Evolutionary conservation across 2,329 filamentous ascomycete genomes (phyloP).

Genomic region (Paecilomyces sp.): DNA sequence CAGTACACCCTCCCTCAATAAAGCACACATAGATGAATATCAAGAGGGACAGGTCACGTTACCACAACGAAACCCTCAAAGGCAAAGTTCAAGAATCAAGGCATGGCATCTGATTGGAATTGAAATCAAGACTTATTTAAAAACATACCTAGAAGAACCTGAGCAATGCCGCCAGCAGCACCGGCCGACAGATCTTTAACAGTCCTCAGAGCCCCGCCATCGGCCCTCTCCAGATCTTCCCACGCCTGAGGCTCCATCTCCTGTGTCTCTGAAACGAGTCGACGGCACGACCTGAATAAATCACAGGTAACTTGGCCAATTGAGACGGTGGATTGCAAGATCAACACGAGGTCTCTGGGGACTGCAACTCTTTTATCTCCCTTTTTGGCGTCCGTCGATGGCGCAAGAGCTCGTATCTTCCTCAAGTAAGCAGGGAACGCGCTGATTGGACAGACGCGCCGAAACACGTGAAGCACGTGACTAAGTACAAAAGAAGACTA

Average conservation of each 20-base stretch:
- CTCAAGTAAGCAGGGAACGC: neutral
- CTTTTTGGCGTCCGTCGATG: slow-evolving; percentile 12
- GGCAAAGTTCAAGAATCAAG: neutral
- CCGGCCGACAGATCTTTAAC: slow-evolving; percentile 88
- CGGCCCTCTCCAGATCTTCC: slow-evolving; percentile 28
- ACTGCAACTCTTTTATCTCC: slow-evolving; percentile 4
- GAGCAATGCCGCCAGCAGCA: slow-evolving; percentile 83
- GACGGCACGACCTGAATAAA: neutral
- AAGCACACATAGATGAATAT: neutral
- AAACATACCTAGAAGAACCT: slow-evolving; percentile 79
- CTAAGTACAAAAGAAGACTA: neutral
- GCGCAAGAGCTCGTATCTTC: slow-evolving; percentile 8
- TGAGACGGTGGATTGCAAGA: neutral
- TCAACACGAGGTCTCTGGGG: neutral
- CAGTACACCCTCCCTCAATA: neutral
- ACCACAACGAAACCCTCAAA: neutral
- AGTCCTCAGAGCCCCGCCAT: slow-evolving; percentile 48
- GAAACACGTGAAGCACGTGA: slow-evolving; percentile 29
- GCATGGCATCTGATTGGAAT: neutral
- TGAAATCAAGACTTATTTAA: neutral
- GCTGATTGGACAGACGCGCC: slow-evolving; percentile 25
- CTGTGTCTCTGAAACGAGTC: slow-evolving; percentile 1
- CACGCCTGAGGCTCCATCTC: slow-evolving; percentile 18
- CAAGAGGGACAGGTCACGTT: neutral
- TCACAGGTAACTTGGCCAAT: neutral